phyloP scores from a whole-genome alignment of 2,329 filamentous ascomycete species.

The Penicillium sp. region DNA sequence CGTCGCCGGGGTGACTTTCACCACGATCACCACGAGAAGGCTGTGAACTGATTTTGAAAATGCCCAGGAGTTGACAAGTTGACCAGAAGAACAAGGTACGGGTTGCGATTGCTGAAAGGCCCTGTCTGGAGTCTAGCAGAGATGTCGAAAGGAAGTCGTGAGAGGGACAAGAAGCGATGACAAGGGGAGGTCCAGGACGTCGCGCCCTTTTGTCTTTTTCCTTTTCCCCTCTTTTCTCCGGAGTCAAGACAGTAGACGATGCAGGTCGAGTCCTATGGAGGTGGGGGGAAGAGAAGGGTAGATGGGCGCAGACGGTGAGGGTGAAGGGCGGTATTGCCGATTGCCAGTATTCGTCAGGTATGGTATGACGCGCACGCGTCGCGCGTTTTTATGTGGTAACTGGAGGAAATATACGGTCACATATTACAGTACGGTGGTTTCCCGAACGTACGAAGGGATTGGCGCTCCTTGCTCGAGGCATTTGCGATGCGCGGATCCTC shows the following conservation, averaged over 20 bases:
- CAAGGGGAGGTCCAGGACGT: conserved; percentile 9
- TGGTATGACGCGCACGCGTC: conserved; percentile 29
- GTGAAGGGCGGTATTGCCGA: conserved; percentile 13
- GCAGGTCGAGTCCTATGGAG: conserved; percentile 3
- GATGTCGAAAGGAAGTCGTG: neutral
- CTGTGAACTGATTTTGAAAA: neutral
- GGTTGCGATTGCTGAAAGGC: neutral
- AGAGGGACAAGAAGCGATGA: neutral
- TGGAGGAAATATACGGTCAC: conserved; percentile 14
- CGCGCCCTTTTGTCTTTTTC: conserved; percentile 12
- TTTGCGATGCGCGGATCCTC: conserved; percentile 5
- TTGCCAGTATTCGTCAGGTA: conserved; percentile 24
- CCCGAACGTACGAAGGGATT: conserved; percentile 6
- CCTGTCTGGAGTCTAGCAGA: neutral
- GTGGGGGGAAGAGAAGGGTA: conserved; percentile 14
- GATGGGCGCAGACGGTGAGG: conserved; percentile 18
- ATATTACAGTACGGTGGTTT: conserved; percentile 17
- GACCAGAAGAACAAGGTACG: neutral
- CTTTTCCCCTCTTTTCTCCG: neutral
- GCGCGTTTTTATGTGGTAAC: conserved; percentile 22
- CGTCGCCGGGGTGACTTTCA: conserved; percentile 6
- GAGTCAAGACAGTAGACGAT: neutral
- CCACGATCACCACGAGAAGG: conserved; percentile 15
- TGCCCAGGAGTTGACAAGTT: neutral
- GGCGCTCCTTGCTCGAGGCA: conserved; percentile 10